Conservation (phyloP, 169 alveolate genomes). For the Cyclospora cayetanensis region DNA sequence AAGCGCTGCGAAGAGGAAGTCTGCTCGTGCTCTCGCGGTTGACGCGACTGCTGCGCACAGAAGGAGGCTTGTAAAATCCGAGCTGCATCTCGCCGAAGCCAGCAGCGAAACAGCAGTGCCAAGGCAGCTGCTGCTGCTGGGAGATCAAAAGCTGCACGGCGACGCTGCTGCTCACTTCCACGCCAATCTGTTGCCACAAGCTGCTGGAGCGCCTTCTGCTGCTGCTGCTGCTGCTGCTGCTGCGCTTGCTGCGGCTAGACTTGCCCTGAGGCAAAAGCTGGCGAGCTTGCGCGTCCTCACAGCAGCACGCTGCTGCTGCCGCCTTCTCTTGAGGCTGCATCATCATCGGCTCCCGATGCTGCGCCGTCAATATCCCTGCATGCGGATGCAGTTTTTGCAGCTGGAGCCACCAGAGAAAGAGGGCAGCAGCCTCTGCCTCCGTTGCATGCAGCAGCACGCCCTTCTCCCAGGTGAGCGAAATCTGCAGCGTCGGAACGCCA, state of each 20-base stretch:
- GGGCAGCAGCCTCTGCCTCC: constrained; percentile 37
- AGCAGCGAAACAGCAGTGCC: background rate
- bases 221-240: constrained; percentile 39
- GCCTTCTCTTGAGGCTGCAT: constrained; percentile 21
- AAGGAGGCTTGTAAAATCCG: constrained; percentile 5
- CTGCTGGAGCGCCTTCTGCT: background rate
- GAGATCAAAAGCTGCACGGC: constrained; percentile 3
- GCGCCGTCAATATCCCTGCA: background rate
- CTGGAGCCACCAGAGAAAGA: constrained; percentile 38
- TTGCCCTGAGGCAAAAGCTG: too few relatives aligned
- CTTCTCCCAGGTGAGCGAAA: constrained; percentile 22
- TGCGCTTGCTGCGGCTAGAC: constrained; percentile 3
- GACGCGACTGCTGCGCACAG: constrained; percentile 11
- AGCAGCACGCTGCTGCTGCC: background rate
- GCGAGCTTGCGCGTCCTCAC: too few relatives aligned
- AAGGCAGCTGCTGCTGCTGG: constrained; percentile 42
- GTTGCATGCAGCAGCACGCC: constrained; percentile 56
- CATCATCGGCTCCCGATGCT: constrained; percentile 42
- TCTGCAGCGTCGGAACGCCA: constrained; percentile 22
- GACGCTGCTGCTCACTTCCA: constrained; percentile 1
- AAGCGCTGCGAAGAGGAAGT: constrained; percentile 39
- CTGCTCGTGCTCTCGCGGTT: constrained; percentile 3
- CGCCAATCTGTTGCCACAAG: constrained; percentile 32
- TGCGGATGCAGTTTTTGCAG: background rate
- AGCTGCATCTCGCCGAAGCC: background rate